Conservation (phyloP, 2,329 filamentous ascomycete species). For the Hypoxylon sp. region DNA sequence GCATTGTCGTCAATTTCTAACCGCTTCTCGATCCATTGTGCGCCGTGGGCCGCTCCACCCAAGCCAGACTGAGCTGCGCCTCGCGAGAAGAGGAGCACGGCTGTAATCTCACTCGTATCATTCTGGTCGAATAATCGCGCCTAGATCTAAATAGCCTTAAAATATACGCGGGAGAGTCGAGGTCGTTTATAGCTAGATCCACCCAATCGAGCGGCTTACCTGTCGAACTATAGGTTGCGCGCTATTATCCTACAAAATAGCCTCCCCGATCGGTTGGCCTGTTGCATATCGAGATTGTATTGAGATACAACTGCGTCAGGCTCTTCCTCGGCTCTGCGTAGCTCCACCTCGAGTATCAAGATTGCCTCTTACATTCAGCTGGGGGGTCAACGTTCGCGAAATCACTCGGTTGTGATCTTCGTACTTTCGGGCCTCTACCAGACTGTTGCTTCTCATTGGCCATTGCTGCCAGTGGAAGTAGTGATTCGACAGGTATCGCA, state of each 20-base stretch:
- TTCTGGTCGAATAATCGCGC: constrained; percentile 19
- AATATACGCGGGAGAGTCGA: constrained; percentile 11
- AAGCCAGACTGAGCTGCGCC: constrained; percentile 5
- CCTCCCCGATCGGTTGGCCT: constrained; percentile 8
- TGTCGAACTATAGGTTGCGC: constrained; percentile 19
- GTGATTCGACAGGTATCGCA: constrained; percentile 26
- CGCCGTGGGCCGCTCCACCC: constrained; percentile 28
- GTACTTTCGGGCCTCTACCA: constrained; percentile 4
- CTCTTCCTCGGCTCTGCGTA: constrained; percentile 12
- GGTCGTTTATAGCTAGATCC: constrained; percentile 23
- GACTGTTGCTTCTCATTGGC: constrained; percentile 34
- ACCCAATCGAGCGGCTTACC: constrained; percentile 18
- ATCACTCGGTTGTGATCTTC: constrained; percentile 26
- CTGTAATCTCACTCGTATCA: constrained; percentile 16
- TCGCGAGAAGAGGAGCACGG: constrained; percentile 12
- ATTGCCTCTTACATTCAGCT: constrained; percentile 12
- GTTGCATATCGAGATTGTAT: constrained; percentile 25
- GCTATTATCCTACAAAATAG: constrained; percentile 21
- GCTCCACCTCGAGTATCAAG: constrained; percentile 28
- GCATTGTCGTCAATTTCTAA: constrained; percentile 18
- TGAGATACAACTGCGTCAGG: constrained; percentile 22
- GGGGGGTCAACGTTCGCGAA: constrained; percentile 17
- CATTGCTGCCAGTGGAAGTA: constrained; percentile 8
- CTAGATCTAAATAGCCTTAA: constrained; percentile 1
- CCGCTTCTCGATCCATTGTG: constrained; percentile 28